Evolutionary conservation across 177 flowering plant species (phyloP), one percentile per base, ranked within the genome.

Genomic region (Vitis hybrid): DNA sequence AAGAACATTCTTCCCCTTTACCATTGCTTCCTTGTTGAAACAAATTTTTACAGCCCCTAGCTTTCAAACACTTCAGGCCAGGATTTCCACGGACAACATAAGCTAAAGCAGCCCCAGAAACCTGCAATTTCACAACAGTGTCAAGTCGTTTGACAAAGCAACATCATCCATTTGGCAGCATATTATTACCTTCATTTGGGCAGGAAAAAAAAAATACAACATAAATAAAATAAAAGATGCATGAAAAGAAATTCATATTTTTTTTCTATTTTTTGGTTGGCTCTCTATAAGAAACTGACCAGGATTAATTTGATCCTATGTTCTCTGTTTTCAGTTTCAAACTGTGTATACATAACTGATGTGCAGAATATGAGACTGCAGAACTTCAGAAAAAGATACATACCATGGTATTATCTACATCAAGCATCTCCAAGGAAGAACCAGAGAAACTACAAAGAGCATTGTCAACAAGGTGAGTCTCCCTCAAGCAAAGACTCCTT

Each of bases 391-490:
- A 17, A 62, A 15, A 35, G 24, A 24, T 66, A 67, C 86, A 63
- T 67, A 91, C 97, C 97, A 78, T 79, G 2, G 97, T 91, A 61
- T 85, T 78, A 65, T 91, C 87, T 77, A 92, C 79, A 82, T 91
- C 88, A 81, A 92, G 86, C 74, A 67, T 77, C 83, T 84, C 92
- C 82, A 92, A 79, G 60, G 87, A 87, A 59, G 85, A 80, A 57
- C 91, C 87, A 18, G 64, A 51, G 72, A 87, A 89, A 55, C 60
- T 70, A 78, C 61, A 80, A 21, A 91, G 80, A 63, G 82, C 86
- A 66, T 70, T 67, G 67, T 89, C 93, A 68, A 61, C 75, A 57
- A 88, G 77, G 62, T 61, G 52, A 56, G 91, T 84, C 35, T 73
- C 84, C 75, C 86, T 88, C 73, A 92, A 74, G 78, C 88, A 85